Evolutionary conservation across 2,329 filamentous ascomycete species (phyloP).

Genomic region (Monosporascus sp.): DNA sequence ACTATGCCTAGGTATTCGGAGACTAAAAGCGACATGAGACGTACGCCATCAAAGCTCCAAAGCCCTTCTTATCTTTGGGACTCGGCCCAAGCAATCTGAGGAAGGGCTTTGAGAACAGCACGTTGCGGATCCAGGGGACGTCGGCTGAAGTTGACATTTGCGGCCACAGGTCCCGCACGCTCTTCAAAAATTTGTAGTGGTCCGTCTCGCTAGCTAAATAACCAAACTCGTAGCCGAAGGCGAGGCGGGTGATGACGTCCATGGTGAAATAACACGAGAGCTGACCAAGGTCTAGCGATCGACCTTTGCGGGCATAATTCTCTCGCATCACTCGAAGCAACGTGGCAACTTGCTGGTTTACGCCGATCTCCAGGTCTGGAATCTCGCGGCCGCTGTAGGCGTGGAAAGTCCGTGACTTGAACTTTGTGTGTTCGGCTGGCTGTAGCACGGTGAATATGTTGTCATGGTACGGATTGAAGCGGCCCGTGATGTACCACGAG

Average conservation of each 20-base stretch:
- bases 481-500: conserved; percentile 43
- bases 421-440: conserved; percentile 34
- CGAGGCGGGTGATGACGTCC: conserved; percentile 46
- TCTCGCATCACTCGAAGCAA: conserved; percentile 36
- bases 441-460: conserved; percentile 47
- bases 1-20: neutral
- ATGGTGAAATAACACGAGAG: conserved; percentile 45
- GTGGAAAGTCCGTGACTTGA: conserved; percentile 35
- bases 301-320: conserved; percentile 24
- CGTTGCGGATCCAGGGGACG: conserved; percentile 35
- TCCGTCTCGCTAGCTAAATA: conserved; percentile 39
- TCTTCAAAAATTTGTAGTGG: conserved; percentile 37
- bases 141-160: conserved; percentile 34
- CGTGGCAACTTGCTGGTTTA: conserved; percentile 40
- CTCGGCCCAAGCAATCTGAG: conserved; percentile 32
- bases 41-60: conserved; percentile 24
- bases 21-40: neutral
- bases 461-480: conserved; percentile 49
- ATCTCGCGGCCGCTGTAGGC: conserved; percentile 20
- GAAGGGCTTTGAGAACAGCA: conserved; percentile 27
- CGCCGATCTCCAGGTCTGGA: conserved; percentile 24
- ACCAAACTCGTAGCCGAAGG: conserved; percentile 44
- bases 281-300: conserved; percentile 37
- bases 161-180: conserved; percentile 31
- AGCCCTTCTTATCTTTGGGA: conserved; percentile 24